Percentiles rank a stretch among this genome's conserved stretches.
Conservation (phyloP, 352 stramenopile species). For the Phytopythium montanum region DNA sequence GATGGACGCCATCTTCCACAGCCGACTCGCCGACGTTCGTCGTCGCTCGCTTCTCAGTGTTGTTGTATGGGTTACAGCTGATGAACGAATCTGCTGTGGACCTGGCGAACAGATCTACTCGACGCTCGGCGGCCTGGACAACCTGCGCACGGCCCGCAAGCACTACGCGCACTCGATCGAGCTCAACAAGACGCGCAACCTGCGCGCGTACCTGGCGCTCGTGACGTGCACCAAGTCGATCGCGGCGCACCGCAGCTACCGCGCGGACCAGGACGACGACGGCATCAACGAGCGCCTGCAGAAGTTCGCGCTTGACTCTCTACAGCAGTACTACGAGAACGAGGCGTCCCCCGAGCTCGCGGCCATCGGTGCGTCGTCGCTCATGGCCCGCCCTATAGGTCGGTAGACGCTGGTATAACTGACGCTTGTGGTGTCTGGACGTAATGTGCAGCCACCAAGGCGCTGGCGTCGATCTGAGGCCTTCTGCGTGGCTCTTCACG, state of each 20-base stretch:
- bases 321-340: conserved; percentile 36
- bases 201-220: conserved; percentile 45
- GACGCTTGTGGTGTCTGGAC: background rate
- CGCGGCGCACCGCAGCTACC: conserved; percentile 34
- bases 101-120: conserved; percentile 39
- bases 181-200: conserved; percentile 61
- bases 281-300: conserved; percentile 58
- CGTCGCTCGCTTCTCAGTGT: background rate
- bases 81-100: background rate
- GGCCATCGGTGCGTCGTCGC: conserved; percentile 28
- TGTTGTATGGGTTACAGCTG: background rate
- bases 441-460: background rate
- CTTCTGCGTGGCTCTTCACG: too few relatives aligned
- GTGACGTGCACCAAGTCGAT: conserved; percentile 57
- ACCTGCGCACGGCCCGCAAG: conserved; percentile 57
- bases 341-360: conserved; percentile 36
- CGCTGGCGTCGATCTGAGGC: conserved; percentile 3
- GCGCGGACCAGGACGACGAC: conserved; percentile 41
- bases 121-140: conserved; percentile 57
- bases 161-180: conserved; percentile 68
- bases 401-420: too few relatives aligned
- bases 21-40: conserved; percentile 54
- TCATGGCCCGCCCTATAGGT: too few relatives aligned
- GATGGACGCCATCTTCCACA: conserved; percentile 61
- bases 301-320: conserved; percentile 36